Base-by-base conservation (phyloP, 202 grass and related monocot species). In the Digitaria exilis region DNA sequence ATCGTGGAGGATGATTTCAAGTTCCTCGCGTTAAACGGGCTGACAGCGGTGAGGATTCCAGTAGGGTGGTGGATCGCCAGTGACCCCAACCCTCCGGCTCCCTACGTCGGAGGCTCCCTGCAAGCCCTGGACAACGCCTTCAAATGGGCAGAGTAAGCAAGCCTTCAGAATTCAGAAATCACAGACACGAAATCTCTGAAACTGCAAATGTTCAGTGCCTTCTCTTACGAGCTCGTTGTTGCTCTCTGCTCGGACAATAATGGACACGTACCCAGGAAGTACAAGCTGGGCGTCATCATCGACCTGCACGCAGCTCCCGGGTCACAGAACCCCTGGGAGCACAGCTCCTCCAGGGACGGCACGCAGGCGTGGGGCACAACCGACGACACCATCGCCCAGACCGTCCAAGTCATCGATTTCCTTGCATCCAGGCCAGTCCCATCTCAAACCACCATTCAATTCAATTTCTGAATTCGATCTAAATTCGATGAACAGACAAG, bases 51-150 rank as follows among this genome's bases (percentile, higher is more conserved):
- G 65, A 84, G 94, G 67, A 89, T 97, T 15, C 94, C 94, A 5
- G 94, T 97, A 1, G 94, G 94, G 15, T 97, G 94, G 94, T 97
- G 94, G 94, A 97, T 92, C 26, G 90, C 94, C 0, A 86, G 90
- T 12, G 90, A 91, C 39, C 86, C 92, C 25, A 87, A 75, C 41
- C 94, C 94, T 26, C 94, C 94, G 0, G 60, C 73, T 51, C 94
- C 94, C 1, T 97, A 90, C 6, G 88, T 97, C 2, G 94, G 92
- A 7, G 94, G 94, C 0, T 94, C 94, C 12, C 94, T 94, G 5
- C 25, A 86, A 67, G 78, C 84, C 42, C 29, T 97, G 73, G 92
- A 97, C 77, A 92, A 80, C 55, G 94, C 94, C 32, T 94, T 97
- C 88, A 81, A 65, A 63, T 97, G 94, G 94, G 94, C 94, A 66